These are phyloP conservation scores for Heterobasidion parviporum DNA, from an alignment of 1,284 basidiomycete genomes.

Conservation along the genomic window DNA sequence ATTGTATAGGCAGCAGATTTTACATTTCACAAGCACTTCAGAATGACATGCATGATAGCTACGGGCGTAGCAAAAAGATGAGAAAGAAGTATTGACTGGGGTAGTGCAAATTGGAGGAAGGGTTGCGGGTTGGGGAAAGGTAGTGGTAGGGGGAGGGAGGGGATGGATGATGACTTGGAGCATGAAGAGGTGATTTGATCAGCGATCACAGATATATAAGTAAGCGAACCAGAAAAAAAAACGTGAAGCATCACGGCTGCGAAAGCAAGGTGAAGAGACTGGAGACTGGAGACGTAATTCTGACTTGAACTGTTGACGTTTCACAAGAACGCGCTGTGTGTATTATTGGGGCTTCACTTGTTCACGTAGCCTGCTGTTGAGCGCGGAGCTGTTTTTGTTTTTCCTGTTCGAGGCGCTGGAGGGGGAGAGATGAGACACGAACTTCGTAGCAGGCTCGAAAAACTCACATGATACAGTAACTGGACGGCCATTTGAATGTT, in stretches of 20 bases:
- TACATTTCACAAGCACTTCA: neutral
- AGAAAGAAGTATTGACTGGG: neutral
- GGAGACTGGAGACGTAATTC: neutral
- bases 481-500: constrained; percentile 98
- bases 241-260: neutral
- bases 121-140: neutral
- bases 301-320: no score
- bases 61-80: neutral
- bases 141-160: neutral
- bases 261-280: neutral
- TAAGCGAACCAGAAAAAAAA: neutral
- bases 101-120: neutral
- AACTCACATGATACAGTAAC: constrained; percentile 81
- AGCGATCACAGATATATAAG: neutral
- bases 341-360: no score
- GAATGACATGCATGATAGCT: neutral
- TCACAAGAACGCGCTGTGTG: no score
- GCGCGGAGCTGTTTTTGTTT: constrained; percentile 72
- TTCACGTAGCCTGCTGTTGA: constrained; percentile 1
- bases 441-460: constrained; percentile 7
- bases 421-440: neutral
- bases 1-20: neutral
- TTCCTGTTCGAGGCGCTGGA: constrained; percentile 79
- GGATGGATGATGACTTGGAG: neutral
- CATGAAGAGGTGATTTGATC: neutral